Evolutionary conservation across 2,329 filamentous ascomycete genomes (phyloP), one percentile per base, ranked within the genome.

Genomic region (Trichoderma polysporum): DNA sequence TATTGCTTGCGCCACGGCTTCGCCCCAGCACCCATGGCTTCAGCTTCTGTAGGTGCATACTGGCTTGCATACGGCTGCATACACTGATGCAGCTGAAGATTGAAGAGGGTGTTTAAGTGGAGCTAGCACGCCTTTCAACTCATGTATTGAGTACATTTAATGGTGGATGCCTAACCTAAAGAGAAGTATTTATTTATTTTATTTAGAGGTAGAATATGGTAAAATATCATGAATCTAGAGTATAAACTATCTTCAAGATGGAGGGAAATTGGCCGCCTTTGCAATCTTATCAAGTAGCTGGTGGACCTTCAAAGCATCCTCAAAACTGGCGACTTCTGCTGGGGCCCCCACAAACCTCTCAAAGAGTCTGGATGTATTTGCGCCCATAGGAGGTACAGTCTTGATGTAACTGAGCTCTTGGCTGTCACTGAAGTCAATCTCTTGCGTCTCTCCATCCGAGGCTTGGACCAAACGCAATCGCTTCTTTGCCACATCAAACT

Each of bases 371-470:
- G 49, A 33, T 29, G 45, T 68, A 29, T 58, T 54, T 45, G 17
- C 22, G 2, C 45, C 63, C 37, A 57, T 39, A 4, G 13, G 10
- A 33, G 91, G 91, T 84, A 94, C 93, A 81, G 91, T 91, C 81
- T 93, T 91, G 76, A 94, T 93, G 78, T 91, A 91, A 35, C 91
- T 91, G 85, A 92, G 93, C 86, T 94, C 78, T 27, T 77, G 78
- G 66, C 78, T 76, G 69, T 67, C 7, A 4, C 31, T n/a, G 35
- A 29, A 19, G 69, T 49, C 17, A 68, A 70, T 27, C 74, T 47
- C 61, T 5, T 76, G 75, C 49, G 75, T 70, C 4, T 72, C 74
- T 8, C 75, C 77, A 1, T 73, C 72, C 17, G 33, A 19, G 5
- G 31, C 29, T 4, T 49, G 19, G 47, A 41, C 39, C 49, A 41